phyloP scores from a whole-genome alignment of 805 yeast genomes.

The Yarrowia sp. region DNA sequence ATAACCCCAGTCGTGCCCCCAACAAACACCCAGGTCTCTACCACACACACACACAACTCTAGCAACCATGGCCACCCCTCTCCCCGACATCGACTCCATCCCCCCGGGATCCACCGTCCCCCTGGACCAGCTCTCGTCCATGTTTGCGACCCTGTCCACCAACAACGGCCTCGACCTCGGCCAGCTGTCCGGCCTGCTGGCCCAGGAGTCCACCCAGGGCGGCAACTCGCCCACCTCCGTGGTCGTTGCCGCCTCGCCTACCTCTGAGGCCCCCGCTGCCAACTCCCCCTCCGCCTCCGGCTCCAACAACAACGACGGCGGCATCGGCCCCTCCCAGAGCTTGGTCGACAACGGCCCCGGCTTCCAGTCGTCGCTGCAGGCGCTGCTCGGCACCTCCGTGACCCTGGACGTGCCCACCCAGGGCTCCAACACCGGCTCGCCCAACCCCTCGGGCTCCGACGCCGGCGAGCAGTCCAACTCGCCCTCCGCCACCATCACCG shows the following conservation, averaged over 20 bases:
- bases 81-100: constrained; percentile 24
- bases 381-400: constrained; percentile 20
- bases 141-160: constrained; percentile 23
- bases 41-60: too few relatives aligned
- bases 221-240: not conserved
- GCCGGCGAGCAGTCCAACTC: too few relatives aligned
- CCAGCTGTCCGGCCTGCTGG: constrained; percentile 5
- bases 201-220: constrained; percentile 4
- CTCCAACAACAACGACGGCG: not conserved
- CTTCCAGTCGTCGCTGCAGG: constrained; percentile 25
- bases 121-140: constrained; percentile 24
- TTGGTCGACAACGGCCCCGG: constrained; percentile 5
- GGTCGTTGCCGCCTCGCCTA: constrained; percentile 11
- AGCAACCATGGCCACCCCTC: not conserved
- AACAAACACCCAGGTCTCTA: not conserved
- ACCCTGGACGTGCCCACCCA: not conserved
- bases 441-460: not conserved
- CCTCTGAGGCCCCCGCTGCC: constrained; percentile 3
- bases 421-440: not conserved
- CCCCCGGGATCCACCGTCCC: constrained; percentile 24
- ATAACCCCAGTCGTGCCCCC: not conserved
- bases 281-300: not conserved
- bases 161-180: constrained; percentile 21
- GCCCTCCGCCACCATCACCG: too few relatives aligned
- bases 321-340: constrained; percentile 4